Percentiles rank a stretch among this genome's conserved stretches.
Conservation (phyloP, 495 filamentous ascomycete species). For the Diplogelasinospora grovesii region DNA sequence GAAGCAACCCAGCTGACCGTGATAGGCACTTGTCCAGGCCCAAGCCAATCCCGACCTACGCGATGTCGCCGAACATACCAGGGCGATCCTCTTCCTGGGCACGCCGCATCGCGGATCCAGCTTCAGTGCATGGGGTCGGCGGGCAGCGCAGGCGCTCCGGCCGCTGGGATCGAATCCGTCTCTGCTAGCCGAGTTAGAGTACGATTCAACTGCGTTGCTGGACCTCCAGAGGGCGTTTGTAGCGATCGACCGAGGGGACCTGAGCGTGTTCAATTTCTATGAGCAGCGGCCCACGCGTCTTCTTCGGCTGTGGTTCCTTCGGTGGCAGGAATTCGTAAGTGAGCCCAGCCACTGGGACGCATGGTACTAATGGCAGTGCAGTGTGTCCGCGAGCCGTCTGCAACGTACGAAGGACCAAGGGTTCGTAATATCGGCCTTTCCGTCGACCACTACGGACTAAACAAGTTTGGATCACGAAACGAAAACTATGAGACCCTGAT, state of each 20-base stretch:
- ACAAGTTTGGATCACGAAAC: conserved; percentile 15
- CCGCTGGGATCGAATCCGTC: conserved; percentile 16
- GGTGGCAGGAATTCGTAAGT: conserved; percentile 8
- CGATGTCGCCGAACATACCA: conserved; percentile 11
- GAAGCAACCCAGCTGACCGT: conserved; percentile 1
- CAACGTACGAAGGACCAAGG: conserved; percentile 7
- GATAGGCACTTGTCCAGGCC: conserved; percentile 13
- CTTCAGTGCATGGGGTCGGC: conserved; percentile 14
- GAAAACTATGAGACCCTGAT: conserved; percentile 13
- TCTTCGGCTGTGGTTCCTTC: conserved; percentile 3
- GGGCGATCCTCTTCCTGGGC: conserved; percentile 18
- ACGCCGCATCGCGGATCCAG: conserved; percentile 18
- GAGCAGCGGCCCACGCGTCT: conserved; percentile 8
- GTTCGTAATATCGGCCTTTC: conserved; percentile 17
- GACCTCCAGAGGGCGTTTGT: conserved; percentile 13
- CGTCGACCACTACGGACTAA: conserved; percentile 18
- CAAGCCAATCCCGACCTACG: conserved; percentile 7
- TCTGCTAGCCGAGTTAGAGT: conserved; percentile 13
- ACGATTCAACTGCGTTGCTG: conserved; percentile 13
- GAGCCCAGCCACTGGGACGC: too few relatives aligned
- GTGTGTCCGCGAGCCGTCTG: conserved; percentile 10
- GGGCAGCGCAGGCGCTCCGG: conserved; percentile 8
- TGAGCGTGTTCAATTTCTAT: conserved; percentile 7
- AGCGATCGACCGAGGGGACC: not conserved
- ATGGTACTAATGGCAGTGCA: conserved; percentile 8